phyloP scores from a whole-genome alignment of 139 green algal species.

The Chlorella sp. region DNA sequence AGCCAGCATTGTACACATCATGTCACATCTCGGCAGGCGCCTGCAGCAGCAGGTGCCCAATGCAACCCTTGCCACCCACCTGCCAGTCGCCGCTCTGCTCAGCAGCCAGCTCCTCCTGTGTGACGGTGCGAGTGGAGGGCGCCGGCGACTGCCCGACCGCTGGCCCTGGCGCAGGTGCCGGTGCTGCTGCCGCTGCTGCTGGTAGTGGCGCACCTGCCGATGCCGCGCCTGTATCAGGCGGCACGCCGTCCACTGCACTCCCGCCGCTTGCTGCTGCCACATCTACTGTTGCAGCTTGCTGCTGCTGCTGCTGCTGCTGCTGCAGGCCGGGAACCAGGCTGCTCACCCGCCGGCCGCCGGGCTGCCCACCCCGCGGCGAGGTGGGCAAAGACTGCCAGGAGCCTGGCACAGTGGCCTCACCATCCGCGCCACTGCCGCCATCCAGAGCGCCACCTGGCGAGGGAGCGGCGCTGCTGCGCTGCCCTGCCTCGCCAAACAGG shows the following conservation, averaged over 20 bases:
- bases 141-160: background rate
- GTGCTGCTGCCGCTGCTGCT: background rate
- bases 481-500: constrained; percentile 10
- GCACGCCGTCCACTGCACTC: background rate
- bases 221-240: background rate
- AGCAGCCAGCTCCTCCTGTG: constrained; percentile 3
- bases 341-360: background rate
- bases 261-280: background rate
- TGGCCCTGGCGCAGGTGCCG: background rate
- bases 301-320: background rate
- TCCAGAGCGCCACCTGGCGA: background rate
- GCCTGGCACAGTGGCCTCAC: background rate
- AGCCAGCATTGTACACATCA: too few species aligned
- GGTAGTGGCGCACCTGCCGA: background rate
- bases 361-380: background rate
- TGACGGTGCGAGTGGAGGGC: background rate
- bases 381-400: constrained; percentile 4
- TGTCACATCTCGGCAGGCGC: too few species aligned
- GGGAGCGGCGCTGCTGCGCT: background rate
- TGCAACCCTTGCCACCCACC: background rate
- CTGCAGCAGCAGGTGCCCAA: background rate
- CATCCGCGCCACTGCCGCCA: background rate
- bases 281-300: background rate
- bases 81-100: constrained; percentile 31
- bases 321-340: constrained; percentile 7